phyloP scores from a whole-genome alignment of 768 basidiomycete species.

The Sistotremastrum niveocremeum region DNA sequence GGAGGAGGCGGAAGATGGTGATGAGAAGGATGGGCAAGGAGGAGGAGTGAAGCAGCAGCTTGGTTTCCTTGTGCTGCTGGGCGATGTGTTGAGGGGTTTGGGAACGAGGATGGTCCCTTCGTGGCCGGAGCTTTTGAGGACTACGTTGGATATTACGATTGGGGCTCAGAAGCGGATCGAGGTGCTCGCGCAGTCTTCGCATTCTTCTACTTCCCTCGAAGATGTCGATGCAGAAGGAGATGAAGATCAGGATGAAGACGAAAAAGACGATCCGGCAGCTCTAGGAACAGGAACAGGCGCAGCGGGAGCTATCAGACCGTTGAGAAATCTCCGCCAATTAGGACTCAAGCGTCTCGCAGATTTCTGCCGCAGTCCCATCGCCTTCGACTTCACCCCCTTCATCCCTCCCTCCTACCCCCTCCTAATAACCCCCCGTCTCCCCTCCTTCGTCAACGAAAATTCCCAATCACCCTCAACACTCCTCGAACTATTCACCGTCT shows the following conservation, averaged over 20 bases:
- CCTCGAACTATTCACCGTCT: slow-evolving; percentile 71
- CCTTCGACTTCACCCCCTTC: slow-evolving; percentile 66
- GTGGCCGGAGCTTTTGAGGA: slow-evolving; percentile 67
- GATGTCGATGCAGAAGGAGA: slow-evolving; percentile 14
- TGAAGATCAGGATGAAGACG: slow-evolving; percentile 24
- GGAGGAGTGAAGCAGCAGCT: slow-evolving; percentile 43
- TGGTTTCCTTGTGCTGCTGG: slow-evolving; percentile 76
- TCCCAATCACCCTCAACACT: slow-evolving; percentile 84
- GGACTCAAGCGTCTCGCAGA: slow-evolving; percentile 79
- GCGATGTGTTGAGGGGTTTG: slow-evolving; percentile 71
- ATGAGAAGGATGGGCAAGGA: slow-evolving; percentile 7
- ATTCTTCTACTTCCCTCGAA: not conserved
- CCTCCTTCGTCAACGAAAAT: slow-evolving; percentile 66
- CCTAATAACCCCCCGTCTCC: slow-evolving; percentile 75
- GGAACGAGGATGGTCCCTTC: slow-evolving; percentile 53
- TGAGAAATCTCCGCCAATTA: slow-evolving; percentile 60
- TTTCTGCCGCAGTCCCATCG: slow-evolving; percentile 65
- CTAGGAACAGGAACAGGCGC: slow-evolving; percentile 5
- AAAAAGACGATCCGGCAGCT: slow-evolving; percentile 18
- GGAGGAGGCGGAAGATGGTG: slow-evolving; percentile 16
- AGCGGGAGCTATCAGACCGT: slow-evolving; percentile 23
- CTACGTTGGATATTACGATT: slow-evolving; percentile 50
- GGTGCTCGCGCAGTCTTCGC: slow-evolving; percentile 3
- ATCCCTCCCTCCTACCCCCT: slow-evolving; percentile 50
- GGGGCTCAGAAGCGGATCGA: slow-evolving; percentile 50